phyloP scores from a whole-genome alignment of 1,139 yeast genomes.

The Saccharomyces hybrid region DNA sequence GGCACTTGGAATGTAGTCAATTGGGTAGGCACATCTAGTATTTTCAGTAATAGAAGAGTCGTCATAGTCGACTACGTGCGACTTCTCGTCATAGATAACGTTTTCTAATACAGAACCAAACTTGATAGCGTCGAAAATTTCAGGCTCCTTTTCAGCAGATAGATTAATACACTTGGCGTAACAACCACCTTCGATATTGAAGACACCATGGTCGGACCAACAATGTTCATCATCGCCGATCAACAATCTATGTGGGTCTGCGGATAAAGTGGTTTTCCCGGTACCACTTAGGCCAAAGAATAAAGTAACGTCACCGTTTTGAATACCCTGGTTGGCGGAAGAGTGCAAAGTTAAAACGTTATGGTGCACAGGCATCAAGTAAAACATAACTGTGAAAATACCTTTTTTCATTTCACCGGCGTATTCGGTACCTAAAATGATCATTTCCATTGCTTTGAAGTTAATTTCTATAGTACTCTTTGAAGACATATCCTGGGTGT shows the following conservation, averaged over 20 bases:
- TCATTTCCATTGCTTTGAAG: constrained; percentile 98
- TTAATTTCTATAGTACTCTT: constrained; percentile 93
- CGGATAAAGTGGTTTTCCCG: constrained; percentile 95
- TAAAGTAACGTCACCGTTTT: constrained; percentile 62
- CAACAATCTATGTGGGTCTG: constrained; percentile 88
- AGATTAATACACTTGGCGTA: constrained; percentile 96
- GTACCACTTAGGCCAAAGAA: constrained; percentile 98
- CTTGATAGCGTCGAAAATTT: constrained; percentile 88
- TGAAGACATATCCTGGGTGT: constrained; percentile 97
- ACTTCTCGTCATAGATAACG: constrained; percentile 72
- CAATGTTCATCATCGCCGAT: constrained; percentile 99
- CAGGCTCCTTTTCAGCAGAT: constrained; percentile 91
- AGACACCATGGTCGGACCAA: constrained; percentile 98
- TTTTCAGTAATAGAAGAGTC: constrained; percentile 85
- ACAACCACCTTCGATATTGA: constrained; percentile 99
- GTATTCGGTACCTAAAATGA: constrained; percentile 94
- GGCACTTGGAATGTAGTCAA: constrained; percentile 93
- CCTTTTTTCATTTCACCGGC: constrained; percentile 99
- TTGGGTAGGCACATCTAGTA: constrained; percentile 98
- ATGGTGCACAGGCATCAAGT: constrained; percentile 94
- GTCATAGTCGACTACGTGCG: constrained; percentile 81
- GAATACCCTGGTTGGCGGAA: constrained; percentile 83
- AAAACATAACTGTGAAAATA: constrained; percentile 97
- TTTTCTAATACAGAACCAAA: constrained; percentile 94
- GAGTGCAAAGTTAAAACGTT: constrained; percentile 91